Conservation (phyloP, 2,329 filamentous ascomycete genomes). For the Aspergillus amoenus region DNA sequence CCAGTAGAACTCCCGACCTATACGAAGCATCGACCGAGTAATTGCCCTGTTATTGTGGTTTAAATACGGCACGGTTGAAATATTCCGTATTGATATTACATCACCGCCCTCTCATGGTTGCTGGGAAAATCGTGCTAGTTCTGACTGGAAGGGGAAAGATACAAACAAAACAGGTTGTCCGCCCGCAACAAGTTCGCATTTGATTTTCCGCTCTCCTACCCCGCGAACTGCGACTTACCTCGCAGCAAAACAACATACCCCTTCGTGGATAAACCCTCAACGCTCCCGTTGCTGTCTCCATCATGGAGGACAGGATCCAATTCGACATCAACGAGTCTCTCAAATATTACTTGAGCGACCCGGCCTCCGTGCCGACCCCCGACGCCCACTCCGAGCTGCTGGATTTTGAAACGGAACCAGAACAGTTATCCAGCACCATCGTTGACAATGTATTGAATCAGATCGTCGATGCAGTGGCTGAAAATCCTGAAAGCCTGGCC, state of each 20-base stretch:
- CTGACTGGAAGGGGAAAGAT: conserved; percentile 29
- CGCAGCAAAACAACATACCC: neutral
- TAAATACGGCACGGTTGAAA: neutral
- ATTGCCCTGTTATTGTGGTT: neutral
- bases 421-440: conserved; percentile 72
- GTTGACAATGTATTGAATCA: conserved; percentile 86
- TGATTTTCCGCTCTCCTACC: conserved; percentile 2
- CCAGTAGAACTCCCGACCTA: neutral
- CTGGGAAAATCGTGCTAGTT: neutral
- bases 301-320: conserved; percentile 65
- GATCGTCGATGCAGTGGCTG: conserved; percentile 88
- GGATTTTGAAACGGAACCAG: conserved; percentile 90
- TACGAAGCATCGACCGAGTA: neutral
- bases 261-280: conserved; percentile 12
- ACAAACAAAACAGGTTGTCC: conserved; percentile 24
- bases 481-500: conserved; percentile 84
- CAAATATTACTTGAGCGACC: conserved; percentile 95
- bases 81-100: neutral
- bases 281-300: conserved; percentile 40
- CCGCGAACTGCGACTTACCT: neutral
- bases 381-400: conserved; percentile 81
- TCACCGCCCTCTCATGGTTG: neutral
- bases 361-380: conserved; percentile 74
- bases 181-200: conserved; percentile 11
- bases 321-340: conserved; percentile 97